phyloP scores from a whole-genome alignment of 1,284 basidiomycete genomes.

The Retiboletus flavoniger region DNA sequence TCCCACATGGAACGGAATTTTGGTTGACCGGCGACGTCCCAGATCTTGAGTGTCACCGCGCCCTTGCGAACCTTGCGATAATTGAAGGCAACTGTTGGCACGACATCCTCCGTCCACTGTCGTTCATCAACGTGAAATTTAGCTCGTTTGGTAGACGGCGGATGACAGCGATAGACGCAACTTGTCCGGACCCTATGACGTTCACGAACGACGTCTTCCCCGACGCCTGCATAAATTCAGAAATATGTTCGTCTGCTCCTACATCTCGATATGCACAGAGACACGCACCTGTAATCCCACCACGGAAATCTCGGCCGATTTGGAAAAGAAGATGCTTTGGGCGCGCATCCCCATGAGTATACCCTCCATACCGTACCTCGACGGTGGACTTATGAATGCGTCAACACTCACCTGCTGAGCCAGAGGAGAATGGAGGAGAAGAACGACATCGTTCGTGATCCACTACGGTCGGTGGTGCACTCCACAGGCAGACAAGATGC shows the following conservation, averaged over 20 bases:
- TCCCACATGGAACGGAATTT: conserved; percentile 95
- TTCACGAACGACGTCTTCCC: conserved; percentile 96
- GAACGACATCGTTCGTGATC: conserved; percentile 37
- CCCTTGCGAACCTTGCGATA: conserved; percentile 83
- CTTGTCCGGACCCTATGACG: conserved; percentile 84
- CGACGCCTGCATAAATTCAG: conserved; percentile 60
- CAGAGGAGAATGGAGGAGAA: conserved; percentile 68
- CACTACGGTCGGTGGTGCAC: background rate
- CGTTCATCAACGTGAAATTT: background rate
- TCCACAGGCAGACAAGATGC: background rate
- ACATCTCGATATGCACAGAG: conserved; percentile 3
- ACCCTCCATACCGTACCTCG: background rate
- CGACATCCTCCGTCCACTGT: conserved; percentile 90
- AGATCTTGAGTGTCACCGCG: conserved; percentile 89
- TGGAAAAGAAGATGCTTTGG: conserved; percentile 79
- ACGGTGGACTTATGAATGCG: background rate
- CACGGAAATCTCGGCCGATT: conserved; percentile 88
- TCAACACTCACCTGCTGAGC: conserved; percentile 53
- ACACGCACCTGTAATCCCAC: conserved; percentile 82
- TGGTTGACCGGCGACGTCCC: conserved; percentile 96
- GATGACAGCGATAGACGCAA: conserved; percentile 31
- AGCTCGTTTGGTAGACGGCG: background rate
- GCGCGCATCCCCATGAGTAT: background rate
- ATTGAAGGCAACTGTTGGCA: conserved; percentile 93
- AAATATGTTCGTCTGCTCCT: conserved; percentile 13